Percentiles rank a stretch among this genome's conserved stretches.
phyloP scores from a whole-genome alignment of 2,329 filamentous ascomycete genomes.

The Xylariaceae sp. region DNA sequence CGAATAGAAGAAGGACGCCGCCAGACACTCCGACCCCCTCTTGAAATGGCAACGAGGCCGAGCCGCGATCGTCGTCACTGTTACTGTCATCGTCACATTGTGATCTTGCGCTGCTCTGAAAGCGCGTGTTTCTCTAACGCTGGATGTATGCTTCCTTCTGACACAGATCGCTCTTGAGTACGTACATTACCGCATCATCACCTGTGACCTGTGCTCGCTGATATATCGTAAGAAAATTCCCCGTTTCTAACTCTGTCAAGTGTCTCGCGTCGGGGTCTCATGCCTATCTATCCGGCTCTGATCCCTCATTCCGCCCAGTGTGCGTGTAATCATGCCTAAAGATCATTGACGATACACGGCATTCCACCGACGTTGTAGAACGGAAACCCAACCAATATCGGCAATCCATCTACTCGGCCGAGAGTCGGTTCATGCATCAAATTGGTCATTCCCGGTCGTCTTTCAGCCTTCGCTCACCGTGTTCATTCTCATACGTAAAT shows the following conservation, averaged over 20 bases:
- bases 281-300: constrained; percentile 2
- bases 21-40: too few relatives aligned
- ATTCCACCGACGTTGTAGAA: background rate
- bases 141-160: too few relatives aligned
- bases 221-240: background rate
- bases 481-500: background rate
- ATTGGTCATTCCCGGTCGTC: constrained; percentile 2
- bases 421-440: constrained; percentile 9
- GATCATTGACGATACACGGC: constrained; percentile 4
- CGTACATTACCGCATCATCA: too few relatives aligned
- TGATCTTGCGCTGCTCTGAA: too few relatives aligned
- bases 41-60: too few relatives aligned
- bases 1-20: too few relatives aligned
- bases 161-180: too few relatives aligned
- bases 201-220: too few relatives aligned
- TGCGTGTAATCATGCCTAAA: constrained; percentile 10
- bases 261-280: background rate
- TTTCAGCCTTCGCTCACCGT: constrained; percentile 5
- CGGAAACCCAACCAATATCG: constrained; percentile 1
- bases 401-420: constrained; percentile 15
- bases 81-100: too few relatives aligned
- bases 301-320: background rate
- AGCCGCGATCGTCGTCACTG: too few relatives aligned
- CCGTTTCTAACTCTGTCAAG: background rate
- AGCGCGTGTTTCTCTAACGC: too few relatives aligned